These are phyloP conservation scores for Insectozyma bohioensis DNA, from an alignment of 1,139 yeast genomes.

Conservation along the genomic window DNA sequence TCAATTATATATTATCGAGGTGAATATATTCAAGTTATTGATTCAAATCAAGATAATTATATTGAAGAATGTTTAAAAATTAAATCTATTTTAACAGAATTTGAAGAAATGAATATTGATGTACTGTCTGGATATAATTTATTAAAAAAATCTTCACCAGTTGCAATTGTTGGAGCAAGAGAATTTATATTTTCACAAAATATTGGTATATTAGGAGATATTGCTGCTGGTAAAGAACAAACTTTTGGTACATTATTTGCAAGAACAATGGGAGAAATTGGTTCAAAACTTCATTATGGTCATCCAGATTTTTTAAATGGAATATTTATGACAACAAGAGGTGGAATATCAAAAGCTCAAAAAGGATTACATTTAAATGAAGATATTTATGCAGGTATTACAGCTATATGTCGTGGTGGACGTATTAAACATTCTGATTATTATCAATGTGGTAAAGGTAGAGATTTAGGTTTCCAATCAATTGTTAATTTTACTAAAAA, in stretches of 20 bases:
- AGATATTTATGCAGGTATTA: conserved; percentile 92
- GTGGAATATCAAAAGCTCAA: conserved; percentile 89
- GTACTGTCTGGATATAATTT: conserved; percentile 10
- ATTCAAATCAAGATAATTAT: conserved; percentile 87
- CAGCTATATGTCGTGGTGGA: conserved; percentile 78
- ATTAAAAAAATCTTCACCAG: conserved; percentile 38
- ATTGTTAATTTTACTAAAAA: conserved; percentile 82
- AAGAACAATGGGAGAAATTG: conserved; percentile 78
- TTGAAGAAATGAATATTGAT: conserved; percentile 57
- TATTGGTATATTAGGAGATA: conserved; percentile 83
- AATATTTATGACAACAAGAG: conserved; percentile 85
- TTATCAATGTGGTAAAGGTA: conserved; percentile 88
- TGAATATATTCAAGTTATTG: conserved; percentile 83
- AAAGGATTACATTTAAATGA: conserved; percentile 83
- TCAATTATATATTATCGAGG: conserved; percentile 79
- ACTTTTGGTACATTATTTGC: conserved; percentile 91
- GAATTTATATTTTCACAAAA: conserved; percentile 87
- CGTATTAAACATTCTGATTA: conserved; percentile 85
- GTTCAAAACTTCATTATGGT: conserved; percentile 88
- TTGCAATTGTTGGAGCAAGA: conserved; percentile 86
- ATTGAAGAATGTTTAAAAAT: conserved; percentile 83
- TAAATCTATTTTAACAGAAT: conserved; percentile 73
- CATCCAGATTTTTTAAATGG: conserved; percentile 89
- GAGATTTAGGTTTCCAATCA: conserved; percentile 86
- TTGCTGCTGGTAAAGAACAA: conserved; percentile 92